Evolutionary conservation across 2,329 filamentous ascomycete genomes (phyloP), one percentile per base, ranked within the genome.

Genomic region (Fusarium siculi): DNA sequence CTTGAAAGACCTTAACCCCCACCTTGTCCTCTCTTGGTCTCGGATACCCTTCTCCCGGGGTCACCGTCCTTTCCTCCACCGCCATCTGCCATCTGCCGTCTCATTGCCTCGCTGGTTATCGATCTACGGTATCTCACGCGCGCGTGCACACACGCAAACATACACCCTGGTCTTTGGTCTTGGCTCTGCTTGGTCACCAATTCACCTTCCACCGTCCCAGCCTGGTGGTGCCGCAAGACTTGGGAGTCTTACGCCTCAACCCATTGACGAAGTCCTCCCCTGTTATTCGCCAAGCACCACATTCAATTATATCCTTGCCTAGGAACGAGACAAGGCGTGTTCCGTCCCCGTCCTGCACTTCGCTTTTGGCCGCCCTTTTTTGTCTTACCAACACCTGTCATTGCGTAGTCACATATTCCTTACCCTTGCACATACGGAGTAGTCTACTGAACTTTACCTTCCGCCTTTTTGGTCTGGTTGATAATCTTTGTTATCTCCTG

Each of bases 381-480:
- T 62, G 71, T 74, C 66, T 74, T 72, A 61, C 60, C 72, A 62
- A 69, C 70, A 66, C 44, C 62, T 70, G 62, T 63, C 54, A 64
- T 66, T 68, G 58, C 58, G 32, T 68, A 49, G 58, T 60, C 66
- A 63, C 62, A 57, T 37, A 53, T 71, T 72, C 56, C 67, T 67
- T 40, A 56, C 52, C 63, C 63, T 65, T 71, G 58, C 71, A 53
- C 52, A 23, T 34, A 32, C 32, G 32, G 32, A 32, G 32, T 14
- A 50, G 30, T 37, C 50, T 60, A 56, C 44, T 28, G 14, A 30
- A 16, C 71, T 49, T 47, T 53, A 52, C 59, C 43, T 47, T 53
- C 58, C 63, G 50, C 67, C 59, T 67, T 57, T 42, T 69, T 70
- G 47, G 32, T 25, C 32, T 60, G 59, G 53, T 50, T 59, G 60